phyloP scores from a whole-genome alignment of 2,329 filamentous ascomycete species.

The Phialocephala subalpina region DNA sequence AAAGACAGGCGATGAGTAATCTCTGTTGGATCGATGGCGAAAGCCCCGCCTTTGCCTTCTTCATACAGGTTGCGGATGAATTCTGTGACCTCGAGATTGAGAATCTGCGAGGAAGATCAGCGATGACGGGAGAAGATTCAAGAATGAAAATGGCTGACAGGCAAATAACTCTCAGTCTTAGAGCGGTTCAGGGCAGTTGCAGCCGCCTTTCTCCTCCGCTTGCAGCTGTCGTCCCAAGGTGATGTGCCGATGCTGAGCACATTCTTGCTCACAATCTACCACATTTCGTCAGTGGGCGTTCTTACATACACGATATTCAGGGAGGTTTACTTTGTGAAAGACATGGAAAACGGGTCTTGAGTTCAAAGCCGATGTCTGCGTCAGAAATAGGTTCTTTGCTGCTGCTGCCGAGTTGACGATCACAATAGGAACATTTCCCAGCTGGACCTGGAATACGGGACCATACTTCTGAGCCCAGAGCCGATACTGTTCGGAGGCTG shows the following conservation, averaged over 20 bases:
- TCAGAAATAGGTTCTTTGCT: constrained; percentile 57
- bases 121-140: too few species aligned
- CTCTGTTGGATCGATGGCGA: neutral
- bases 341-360: constrained; percentile 64
- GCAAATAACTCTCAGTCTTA: constrained; percentile 1
- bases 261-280: constrained; percentile 6
- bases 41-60: neutral
- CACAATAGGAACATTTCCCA: constrained; percentile 63
- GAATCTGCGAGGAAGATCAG: too few species aligned
- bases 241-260: neutral
- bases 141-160: too few species aligned
- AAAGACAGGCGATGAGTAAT: neutral
- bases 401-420: constrained; percentile 61
- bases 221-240: constrained; percentile 7
- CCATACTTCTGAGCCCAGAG: constrained; percentile 59
- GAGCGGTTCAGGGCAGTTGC: neutral
- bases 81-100: constrained; percentile 3
- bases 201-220: neutral
- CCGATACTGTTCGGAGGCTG: constrained; percentile 61
- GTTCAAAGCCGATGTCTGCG: constrained; percentile 59
- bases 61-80: neutral
- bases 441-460: constrained; percentile 61
- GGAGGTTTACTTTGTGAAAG: constrained; percentile 62
- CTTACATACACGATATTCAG: too few species aligned
- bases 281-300: too few species aligned